phyloP scores from a whole-genome alignment of 83 land plant genomes.

The Diphasiastrum complanatum region DNA sequence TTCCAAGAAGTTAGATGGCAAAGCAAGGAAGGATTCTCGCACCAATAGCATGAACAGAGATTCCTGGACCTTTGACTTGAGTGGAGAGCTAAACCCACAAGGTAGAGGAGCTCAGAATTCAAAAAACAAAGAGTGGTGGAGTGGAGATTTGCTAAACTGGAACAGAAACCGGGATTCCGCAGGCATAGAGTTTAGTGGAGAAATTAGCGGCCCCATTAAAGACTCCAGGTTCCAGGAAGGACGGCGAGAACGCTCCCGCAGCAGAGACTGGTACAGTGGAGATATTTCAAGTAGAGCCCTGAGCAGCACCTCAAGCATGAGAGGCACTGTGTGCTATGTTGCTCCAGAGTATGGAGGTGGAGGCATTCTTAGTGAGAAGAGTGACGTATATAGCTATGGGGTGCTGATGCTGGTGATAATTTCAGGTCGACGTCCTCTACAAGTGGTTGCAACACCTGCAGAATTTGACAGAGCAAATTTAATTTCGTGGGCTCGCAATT shows the following conservation, averaged over 20 bases:
- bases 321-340: constrained; percentile 92
- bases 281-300: constrained; percentile 60
- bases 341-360: constrained; percentile 90
- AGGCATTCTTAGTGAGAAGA: constrained; percentile 65
- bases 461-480: constrained; percentile 88
- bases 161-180: too few relatives aligned
- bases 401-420: constrained; percentile 77
- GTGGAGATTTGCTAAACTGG: too few relatives aligned
- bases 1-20: too few relatives aligned
- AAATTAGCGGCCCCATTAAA: constrained; percentile 36
- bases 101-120: too few relatives aligned
- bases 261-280: constrained; percentile 36
- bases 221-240: too few relatives aligned
- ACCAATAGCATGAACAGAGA: constrained; percentile 34
- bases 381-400: constrained; percentile 92
- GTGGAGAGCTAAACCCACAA: constrained; percentile 45
- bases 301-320: constrained; percentile 90
- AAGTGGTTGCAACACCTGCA: constrained; percentile 69
- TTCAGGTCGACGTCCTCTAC: constrained; percentile 87
- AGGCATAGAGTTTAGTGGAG: constrained; percentile 41
- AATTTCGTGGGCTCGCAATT: constrained; percentile 74
- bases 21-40: too few relatives aligned
- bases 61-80: constrained; percentile 44
- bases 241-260: constrained; percentile 19
- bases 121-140: too few relatives aligned